Evolutionary conservation across 495 filamentous ascomycete species (phyloP).

Genomic region (Aspergillus incahuasiensis): DNA sequence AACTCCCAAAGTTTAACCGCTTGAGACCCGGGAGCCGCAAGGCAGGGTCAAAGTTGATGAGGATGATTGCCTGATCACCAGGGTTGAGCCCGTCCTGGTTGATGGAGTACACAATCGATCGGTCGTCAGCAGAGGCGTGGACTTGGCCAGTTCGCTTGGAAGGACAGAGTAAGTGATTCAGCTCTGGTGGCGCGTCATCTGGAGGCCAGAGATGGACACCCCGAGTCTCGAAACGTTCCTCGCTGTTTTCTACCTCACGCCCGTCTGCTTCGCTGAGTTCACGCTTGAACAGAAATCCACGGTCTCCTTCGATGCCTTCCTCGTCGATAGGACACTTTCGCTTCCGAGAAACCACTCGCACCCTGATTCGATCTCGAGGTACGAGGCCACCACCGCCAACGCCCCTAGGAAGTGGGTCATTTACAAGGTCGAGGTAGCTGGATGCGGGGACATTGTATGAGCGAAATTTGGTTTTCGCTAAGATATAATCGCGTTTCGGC

Average conservation of each 20-base stretch:
- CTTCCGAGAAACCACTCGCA: constrained; percentile 48
- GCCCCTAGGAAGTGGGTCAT: constrained; percentile 40
- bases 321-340: constrained; percentile 36
- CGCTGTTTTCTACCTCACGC: constrained; percentile 26
- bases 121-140: constrained; percentile 54
- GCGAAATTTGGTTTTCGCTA: constrained; percentile 55
- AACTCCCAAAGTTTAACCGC: constrained; percentile 2
- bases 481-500: constrained; percentile 44
- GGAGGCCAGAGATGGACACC: constrained; percentile 58
- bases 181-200: constrained; percentile 37
- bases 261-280: constrained; percentile 28
- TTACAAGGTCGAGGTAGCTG: constrained; percentile 65
- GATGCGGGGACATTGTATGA: constrained; percentile 54
- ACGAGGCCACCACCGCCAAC: constrained; percentile 25
- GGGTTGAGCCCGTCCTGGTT: constrained; percentile 42
- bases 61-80: constrained; percentile 47
- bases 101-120: constrained; percentile 51
- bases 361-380: constrained; percentile 45
- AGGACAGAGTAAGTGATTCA: constrained; percentile 57
- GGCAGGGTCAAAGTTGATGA: constrained; percentile 61
- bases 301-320: constrained; percentile 19
- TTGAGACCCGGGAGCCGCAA: constrained; percentile 36
- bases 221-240: constrained; percentile 47
- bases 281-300: constrained; percentile 24
- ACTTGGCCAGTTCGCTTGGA: constrained; percentile 43